Percentiles rank a stretch among this genome's conserved stretches.
Evolutionary conservation across 2,329 filamentous ascomycete genomes (phyloP).

Genomic region (Fusarium vanettenii): DNA sequence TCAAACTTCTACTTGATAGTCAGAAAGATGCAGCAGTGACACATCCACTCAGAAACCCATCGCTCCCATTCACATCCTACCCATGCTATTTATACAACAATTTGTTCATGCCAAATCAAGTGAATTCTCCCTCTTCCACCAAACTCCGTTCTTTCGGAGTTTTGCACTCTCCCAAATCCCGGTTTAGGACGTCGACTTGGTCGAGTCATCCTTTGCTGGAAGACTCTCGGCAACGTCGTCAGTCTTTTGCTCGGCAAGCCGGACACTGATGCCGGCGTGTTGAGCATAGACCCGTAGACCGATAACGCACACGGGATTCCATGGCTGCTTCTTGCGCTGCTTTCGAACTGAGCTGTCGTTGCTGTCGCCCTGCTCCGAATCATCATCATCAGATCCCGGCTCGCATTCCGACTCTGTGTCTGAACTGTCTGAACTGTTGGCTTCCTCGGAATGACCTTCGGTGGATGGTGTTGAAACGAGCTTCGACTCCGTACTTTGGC

Average conservation of each 20-base stretch:
- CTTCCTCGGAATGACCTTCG: constrained; percentile 20
- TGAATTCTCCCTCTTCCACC: not conserved
- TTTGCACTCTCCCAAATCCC: not conserved
- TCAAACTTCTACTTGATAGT: not conserved
- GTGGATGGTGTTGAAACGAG: constrained; percentile 26
- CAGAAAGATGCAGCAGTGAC: not conserved
- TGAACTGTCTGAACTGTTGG: constrained; percentile 29
- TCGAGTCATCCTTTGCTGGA: constrained; percentile 19
- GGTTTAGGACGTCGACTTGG: constrained; percentile 20
- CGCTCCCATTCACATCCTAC: not conserved
- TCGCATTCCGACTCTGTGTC: constrained; percentile 40
- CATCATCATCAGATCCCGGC: constrained; percentile 35
- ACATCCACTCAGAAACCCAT: not conserved
- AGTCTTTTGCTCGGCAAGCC: constrained; percentile 48
- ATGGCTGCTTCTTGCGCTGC: constrained; percentile 43
- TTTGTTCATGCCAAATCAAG: not conserved
- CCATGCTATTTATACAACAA: constrained; percentile 10
- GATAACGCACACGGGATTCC: constrained; percentile 57
- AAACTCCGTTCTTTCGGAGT: not conserved
- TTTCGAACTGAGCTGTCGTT: constrained; percentile 7
- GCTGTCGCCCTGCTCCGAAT: constrained; percentile 35
- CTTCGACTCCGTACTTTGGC: constrained; percentile 23
- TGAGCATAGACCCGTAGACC: constrained; percentile 54
- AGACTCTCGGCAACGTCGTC: constrained; percentile 40
- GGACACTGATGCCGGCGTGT: constrained; percentile 49